Evolutionary conservation across 306 rosid species (phyloP).

Genomic region (Hippophae rhamnoides): DNA sequence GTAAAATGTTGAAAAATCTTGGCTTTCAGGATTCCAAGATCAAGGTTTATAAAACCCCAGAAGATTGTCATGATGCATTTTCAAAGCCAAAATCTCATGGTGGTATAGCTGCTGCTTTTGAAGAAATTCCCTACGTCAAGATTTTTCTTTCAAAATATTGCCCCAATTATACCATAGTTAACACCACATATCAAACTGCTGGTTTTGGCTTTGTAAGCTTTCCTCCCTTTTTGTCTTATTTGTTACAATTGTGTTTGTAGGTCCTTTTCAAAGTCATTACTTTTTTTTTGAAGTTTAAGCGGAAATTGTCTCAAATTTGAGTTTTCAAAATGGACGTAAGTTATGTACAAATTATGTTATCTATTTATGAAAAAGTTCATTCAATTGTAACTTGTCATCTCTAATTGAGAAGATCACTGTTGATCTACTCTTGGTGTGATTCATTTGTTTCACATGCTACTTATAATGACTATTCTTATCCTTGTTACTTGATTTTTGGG

Average conservation of each 20-base stretch:
- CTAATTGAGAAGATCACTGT: no score
- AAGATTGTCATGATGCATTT: constrained; percentile 17
- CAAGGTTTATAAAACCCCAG: constrained; percentile 2
- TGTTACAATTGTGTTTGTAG: neutral
- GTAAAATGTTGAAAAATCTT: neutral
- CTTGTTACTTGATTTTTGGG: neutral
- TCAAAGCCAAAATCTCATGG: constrained; percentile 22
- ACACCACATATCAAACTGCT: constrained; percentile 22
- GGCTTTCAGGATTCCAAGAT: constrained; percentile 23
- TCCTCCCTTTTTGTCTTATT: neutral
- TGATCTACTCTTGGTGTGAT: no score
- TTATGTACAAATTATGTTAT: no score
- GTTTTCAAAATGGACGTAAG: no score
- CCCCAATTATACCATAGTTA: constrained; percentile 39
- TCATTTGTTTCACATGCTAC: no score
- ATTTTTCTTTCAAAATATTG: constrained; percentile 29
- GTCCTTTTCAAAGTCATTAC: neutral
- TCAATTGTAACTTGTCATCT: no score
- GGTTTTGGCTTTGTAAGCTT: constrained; percentile 30
- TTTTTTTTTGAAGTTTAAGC: neutral
- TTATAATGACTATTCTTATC: no score
- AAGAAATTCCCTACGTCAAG: constrained; percentile 37
- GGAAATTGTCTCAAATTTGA: no score
- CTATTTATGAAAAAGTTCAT: no score
- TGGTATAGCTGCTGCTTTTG: constrained; percentile 47